Conservation (phyloP, 2,329 filamentous ascomycete genomes). For the Elsinoe fawcettii region DNA sequence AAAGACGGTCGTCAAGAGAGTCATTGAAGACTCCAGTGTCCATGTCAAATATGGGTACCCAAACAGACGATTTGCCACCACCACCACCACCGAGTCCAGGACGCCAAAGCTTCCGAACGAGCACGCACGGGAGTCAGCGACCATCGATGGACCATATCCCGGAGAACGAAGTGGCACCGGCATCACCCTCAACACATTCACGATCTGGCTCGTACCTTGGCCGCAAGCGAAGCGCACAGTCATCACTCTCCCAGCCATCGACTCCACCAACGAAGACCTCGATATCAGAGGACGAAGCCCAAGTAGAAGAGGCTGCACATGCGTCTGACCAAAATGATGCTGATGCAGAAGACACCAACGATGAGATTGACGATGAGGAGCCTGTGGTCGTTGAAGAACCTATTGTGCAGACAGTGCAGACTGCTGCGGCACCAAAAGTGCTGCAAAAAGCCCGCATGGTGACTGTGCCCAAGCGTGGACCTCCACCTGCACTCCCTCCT, state of each 20-base stretch:
- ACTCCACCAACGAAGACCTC: constrained; percentile 14
- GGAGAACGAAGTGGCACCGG: constrained; percentile 21
- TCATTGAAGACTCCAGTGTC: constrained; percentile 26
- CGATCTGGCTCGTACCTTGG: constrained; percentile 4
- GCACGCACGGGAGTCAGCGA: constrained; percentile 12
- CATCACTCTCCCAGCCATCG: constrained; percentile 8
- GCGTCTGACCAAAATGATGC: constrained; percentile 35
- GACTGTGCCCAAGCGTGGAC: constrained; percentile 70
- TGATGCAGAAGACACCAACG: constrained; percentile 42
- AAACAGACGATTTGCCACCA: constrained; percentile 39
- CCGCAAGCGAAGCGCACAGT: background rate
- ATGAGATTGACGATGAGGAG: constrained; percentile 41
- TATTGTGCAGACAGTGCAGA: constrained; percentile 61
- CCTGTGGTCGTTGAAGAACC: constrained; percentile 52
- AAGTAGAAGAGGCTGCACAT: constrained; percentile 30
- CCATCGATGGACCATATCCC: constrained; percentile 30
- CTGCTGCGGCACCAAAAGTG: constrained; percentile 34
- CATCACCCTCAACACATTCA: constrained; percentile 10
- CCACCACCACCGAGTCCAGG: constrained; percentile 17
- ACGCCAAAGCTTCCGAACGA: constrained; percentile 17
- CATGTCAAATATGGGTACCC: constrained; percentile 58
- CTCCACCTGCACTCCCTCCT: constrained; percentile 71
- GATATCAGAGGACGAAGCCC: constrained; percentile 19
- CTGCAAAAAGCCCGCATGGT: constrained; percentile 68
- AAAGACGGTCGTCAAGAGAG: background rate